Base-by-base conservation (phyloP, 2,329 filamentous ascomycete species). In the Calonectria pauciramosa region DNA sequence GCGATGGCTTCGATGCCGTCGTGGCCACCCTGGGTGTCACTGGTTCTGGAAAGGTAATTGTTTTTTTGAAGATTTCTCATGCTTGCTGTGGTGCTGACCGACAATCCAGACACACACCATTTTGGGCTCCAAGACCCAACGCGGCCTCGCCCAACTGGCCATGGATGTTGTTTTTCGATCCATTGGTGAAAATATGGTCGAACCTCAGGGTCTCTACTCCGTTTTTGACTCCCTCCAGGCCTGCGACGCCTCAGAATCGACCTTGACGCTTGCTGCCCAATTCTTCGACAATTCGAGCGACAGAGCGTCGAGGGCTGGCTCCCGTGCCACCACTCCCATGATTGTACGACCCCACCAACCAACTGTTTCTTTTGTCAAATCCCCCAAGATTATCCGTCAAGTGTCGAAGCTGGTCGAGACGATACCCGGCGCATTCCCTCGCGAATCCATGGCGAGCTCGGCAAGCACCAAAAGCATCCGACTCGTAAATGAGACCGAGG, bases 1-100 rank as follows among this genome's bases (percentile, higher is more conserved):
- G 93, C 66, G 94, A 97, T 77, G 95, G 96, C 23, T 93, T 95
- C 77, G 96, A 99, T 89, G 96, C 95, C 13, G 87, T 99, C 71
- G 88, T 99, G 69, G 97, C 97, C 36, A 99, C 97, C 9, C 86
- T 99, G 72, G 97, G 97, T 20, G 96, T 98, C 54, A 98, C 96
- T 10, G 97, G 97, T 16, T 98, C 96, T 65, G 97, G 97, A 84
- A 99, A 99, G 93, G 96, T 98, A 80, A 64, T 81, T 73, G 56
- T 70, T 41, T 38, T 13, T 3, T 13, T 3, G 47, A 32, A 23
- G 4, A 52, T 26, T 60, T 20, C 9, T 47, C 28, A 36, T 44
- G 26, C 16, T 28, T 54, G 30, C 28, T 68, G 32, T 47, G 71
- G 72, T 28, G 63, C 72, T 64, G 63, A 75, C 63, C 56, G 56